A percentile compares a stretch with the other conserved stretches of the same genome.
These are phyloP conservation scores for Aristolochia fimbriata DNA, from an alignment of 164 flowering plant species.

Conservation along the genomic window DNA sequence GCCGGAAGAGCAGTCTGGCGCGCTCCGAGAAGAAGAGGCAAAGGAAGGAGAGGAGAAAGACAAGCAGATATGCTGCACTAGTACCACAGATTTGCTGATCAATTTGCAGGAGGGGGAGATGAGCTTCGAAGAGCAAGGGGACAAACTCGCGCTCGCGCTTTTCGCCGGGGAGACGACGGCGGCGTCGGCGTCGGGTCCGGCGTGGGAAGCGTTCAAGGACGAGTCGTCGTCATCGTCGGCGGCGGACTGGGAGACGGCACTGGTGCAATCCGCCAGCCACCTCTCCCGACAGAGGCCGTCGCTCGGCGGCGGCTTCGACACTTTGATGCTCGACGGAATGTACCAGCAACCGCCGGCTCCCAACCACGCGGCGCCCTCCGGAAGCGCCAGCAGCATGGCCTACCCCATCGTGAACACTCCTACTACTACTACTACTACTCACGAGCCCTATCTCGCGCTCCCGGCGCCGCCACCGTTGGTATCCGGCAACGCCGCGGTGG, in stretches of 20 bases:
- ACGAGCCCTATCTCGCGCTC: constrained; percentile 37
- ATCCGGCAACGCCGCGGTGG: background rate
- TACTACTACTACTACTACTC: too few species aligned
- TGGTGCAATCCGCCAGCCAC: constrained; percentile 33
- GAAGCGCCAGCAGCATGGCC: constrained; percentile 57
- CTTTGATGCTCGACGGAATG: constrained; percentile 40
- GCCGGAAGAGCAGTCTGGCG: background rate
- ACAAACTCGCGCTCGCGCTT: constrained; percentile 56
- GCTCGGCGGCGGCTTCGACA: constrained; percentile 36
- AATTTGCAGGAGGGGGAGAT: constrained; percentile 28
- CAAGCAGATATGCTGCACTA: background rate
- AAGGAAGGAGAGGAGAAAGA: constrained; percentile 4
- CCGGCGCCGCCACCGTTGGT: constrained; percentile 3
- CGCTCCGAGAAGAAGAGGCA: background rate
- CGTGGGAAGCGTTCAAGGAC: constrained; percentile 48
- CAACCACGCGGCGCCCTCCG: constrained; percentile 3
- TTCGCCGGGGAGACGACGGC: constrained; percentile 32
- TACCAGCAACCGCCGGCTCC: constrained; percentile 25
- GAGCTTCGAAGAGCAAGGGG: constrained; percentile 33
- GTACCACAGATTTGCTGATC: constrained; percentile 50
- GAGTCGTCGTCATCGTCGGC: constrained; percentile 26
- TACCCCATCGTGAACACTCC: too few species aligned
- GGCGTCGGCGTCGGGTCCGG: constrained; percentile 6
- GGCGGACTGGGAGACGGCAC: constrained; percentile 67
- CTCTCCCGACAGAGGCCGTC: constrained; percentile 23